Evolutionary conservation across 2,329 filamentous ascomycete genomes (phyloP), one percentile per base, ranked within the genome.

Genomic region (Nakataea oryzae): DNA sequence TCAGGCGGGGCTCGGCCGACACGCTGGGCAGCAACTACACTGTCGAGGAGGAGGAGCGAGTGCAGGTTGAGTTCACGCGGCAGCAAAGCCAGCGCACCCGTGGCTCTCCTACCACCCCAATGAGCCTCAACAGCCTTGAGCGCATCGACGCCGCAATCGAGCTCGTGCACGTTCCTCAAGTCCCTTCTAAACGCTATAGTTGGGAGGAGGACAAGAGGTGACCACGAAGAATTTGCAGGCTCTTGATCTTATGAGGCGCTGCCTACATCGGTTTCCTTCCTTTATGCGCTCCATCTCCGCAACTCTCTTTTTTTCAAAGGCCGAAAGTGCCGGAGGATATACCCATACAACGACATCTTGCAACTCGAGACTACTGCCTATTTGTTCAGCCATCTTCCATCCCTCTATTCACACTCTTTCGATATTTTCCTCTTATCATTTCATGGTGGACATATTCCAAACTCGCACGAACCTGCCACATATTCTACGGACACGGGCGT

Each of bases 11-110:
- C 9, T 72, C 70, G 7, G 72, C 71, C 34, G 76, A 78, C 62
- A 84, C 81, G 2, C 69, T 85, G 9, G 81, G 82, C 26, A 85
- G 82, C 68, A 83, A 85, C 63, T 85, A 77, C 66, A 85, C 82
- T 0, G 77, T 82, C 12, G 79, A 84, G 28, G 80, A 85, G 64
- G 78, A 80, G 63, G 68, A 70, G n/a, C 69, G 71, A 8, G 66
- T 71, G 14, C 68, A 67, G 34, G 69, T 70, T 50, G 71, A 71
- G 61, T 62, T 72, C 54, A 66, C 68, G 12, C 65, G 67, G 13
- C 69, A 71, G 27, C 64, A 65, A 9, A 68, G 67, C 21, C 41
- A 65, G 26, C 66, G 65, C 27, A 62, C 59, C 50, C 58, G 62
- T 29, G 26, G 61, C 65, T 27, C 58, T 63, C n/a, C n/a, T n/a